A percentile compares a stretch with the other conserved stretches of the same genome.
Conservation (phyloP, 768 basidiomycete species). For the Boletus pseudo-olivaceus region DNA sequence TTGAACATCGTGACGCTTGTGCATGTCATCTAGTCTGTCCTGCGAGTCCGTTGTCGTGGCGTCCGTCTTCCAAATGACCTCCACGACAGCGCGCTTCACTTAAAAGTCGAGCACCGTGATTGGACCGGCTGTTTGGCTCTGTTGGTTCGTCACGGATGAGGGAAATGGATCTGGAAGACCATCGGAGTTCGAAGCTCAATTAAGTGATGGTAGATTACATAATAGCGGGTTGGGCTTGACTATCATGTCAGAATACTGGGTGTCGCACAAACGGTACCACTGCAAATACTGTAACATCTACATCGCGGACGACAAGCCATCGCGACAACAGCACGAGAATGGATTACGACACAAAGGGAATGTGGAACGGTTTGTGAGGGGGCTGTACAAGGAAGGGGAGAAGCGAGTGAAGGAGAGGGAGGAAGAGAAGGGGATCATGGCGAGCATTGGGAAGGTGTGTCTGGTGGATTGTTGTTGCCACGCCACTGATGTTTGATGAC, state of each 20-base stretch:
- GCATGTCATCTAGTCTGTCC: slow-evolving; percentile 45
- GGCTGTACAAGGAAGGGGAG: slow-evolving; percentile 90
- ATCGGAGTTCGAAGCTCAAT: too few species aligned
- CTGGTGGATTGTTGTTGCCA: background rate
- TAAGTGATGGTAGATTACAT: too few species aligned
- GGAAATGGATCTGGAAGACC: too few species aligned
- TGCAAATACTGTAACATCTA: slow-evolving; percentile 98
- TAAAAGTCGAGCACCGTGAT: background rate
- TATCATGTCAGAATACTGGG: slow-evolving; percentile 48
- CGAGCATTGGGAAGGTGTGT: slow-evolving; percentile 71
- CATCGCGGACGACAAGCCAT: slow-evolving; percentile 94
- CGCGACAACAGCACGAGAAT: slow-evolving; percentile 86
- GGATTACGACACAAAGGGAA: slow-evolving; percentile 94
- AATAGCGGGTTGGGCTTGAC: too few species aligned
- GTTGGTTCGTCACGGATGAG: slow-evolving; percentile 14
- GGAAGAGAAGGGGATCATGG: slow-evolving; percentile 87
- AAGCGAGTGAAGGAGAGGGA: slow-evolving; percentile 81
- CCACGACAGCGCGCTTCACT: background rate
- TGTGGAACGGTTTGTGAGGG: slow-evolving; percentile 85
- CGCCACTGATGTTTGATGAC: slow-evolving; percentile 5
- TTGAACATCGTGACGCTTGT: slow-evolving; percentile 60
- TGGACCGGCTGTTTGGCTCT: slow-evolving; percentile 26
- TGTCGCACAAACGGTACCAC: slow-evolving; percentile 87
- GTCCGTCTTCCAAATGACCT: background rate
- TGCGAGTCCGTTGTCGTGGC: slow-evolving; percentile 14